Evolutionary conservation across 257 asterid genomes (phyloP).

Genomic region (Solanum clarkiae): DNA sequence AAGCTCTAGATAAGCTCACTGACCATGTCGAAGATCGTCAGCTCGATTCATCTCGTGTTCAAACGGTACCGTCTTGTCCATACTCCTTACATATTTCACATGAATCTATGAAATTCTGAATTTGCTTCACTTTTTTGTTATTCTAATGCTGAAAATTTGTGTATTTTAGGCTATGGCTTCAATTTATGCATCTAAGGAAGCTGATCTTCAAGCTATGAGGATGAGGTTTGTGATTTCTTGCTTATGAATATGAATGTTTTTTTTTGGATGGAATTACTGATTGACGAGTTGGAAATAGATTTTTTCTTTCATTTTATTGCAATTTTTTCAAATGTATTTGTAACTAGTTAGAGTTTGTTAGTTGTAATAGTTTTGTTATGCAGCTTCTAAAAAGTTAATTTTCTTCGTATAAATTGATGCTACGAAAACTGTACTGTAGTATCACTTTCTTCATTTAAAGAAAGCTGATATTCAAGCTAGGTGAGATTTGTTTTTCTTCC

Average conservation of each 20-base stretch:
- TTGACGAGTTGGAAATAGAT: background rate
- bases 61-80: constrained; percentile 31
- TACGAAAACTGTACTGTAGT: constrained; percentile 50
- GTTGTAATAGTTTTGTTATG: background rate
- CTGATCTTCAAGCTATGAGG: constrained; percentile 90
- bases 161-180: constrained; percentile 92
- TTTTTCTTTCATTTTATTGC: too few relatives aligned
- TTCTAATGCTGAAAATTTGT: background rate
- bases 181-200: constrained; percentile 70
- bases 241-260: background rate
- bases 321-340: background rate
- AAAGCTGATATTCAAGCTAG: constrained; percentile 81
- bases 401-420: background rate
- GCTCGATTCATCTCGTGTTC: constrained; percentile 93
- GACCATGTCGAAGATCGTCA: constrained; percentile 99
- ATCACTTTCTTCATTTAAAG: constrained; percentile 46
- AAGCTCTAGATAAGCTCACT: constrained; percentile 88
- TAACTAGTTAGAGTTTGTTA: background rate
- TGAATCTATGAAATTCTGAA: background rate
- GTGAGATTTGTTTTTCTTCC: constrained; percentile 29
- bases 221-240: constrained; percentile 35
- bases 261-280: background rate
- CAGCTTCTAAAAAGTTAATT: background rate
- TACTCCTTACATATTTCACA: background rate
- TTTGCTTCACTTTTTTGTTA: background rate